Evolutionary conservation across 352 stramenopile species (phyloP).

Genomic region (Phytophthora crassamura): DNA sequence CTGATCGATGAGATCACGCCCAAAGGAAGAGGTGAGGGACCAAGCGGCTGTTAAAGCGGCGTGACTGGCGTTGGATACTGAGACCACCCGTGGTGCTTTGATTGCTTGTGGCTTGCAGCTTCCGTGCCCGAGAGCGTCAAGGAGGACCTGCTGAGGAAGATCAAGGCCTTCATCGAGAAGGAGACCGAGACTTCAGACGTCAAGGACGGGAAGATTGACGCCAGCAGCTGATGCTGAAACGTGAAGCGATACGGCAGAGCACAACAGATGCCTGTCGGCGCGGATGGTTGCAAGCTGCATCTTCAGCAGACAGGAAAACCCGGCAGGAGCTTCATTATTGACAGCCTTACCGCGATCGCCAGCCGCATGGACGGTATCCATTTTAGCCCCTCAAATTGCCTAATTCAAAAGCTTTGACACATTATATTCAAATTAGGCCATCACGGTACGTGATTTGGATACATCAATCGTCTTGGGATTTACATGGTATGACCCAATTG

Average conservation of each 20-base stretch:
- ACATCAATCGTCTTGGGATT: too few species aligned
- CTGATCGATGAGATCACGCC: constrained; percentile 93
- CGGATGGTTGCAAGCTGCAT: constrained; percentile 10
- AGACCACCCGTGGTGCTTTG: background rate
- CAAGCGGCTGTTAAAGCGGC: constrained; percentile 1
- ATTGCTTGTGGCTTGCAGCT: constrained; percentile 20
- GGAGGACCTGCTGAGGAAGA: constrained; percentile 89
- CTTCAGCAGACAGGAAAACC: constrained; percentile 33
- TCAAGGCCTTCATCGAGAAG: constrained; percentile 92
- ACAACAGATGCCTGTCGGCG: constrained; percentile 7
- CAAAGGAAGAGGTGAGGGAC: constrained; percentile 70
- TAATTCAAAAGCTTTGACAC: too few species aligned
- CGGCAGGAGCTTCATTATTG: constrained; percentile 18
- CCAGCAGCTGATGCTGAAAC: constrained; percentile 1
- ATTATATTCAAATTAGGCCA: too few species aligned
- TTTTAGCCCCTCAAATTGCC: too few species aligned
- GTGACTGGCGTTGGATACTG: constrained; percentile 1
- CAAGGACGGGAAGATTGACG: background rate
- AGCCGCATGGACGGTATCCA: too few species aligned
- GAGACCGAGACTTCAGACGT: constrained; percentile 23
- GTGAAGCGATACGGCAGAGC: constrained; percentile 15
- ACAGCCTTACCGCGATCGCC: constrained; percentile 1
- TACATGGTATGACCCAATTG: too few species aligned
- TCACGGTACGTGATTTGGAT: too few species aligned
- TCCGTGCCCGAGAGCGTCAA: constrained; percentile 92